phyloP scores from a whole-genome alignment of 2,329 filamentous ascomycete genomes.

The Lachnellula subtilissima region DNA sequence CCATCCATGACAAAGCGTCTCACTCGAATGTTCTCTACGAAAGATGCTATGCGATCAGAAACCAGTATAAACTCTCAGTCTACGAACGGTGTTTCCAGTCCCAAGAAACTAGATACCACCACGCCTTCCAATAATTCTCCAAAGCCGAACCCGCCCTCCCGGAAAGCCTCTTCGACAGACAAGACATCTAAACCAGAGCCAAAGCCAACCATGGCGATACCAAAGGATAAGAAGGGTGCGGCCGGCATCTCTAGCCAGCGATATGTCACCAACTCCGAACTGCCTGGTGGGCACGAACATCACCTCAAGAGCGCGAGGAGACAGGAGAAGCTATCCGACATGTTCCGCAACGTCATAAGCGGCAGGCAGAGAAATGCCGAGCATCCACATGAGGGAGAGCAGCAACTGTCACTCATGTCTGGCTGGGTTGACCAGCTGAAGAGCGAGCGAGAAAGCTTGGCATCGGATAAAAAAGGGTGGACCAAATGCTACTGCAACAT shows the following conservation, averaged over 20 bases:
- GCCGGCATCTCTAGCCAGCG: slow-evolving; percentile 34
- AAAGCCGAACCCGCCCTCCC: slow-evolving; percentile 36
- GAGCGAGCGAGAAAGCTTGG: slow-evolving; percentile 74
- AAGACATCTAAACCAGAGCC: slow-evolving; percentile 33
- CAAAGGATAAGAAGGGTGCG: slow-evolving; percentile 28
- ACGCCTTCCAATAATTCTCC: slow-evolving; percentile 24
- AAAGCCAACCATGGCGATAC: slow-evolving; percentile 21
- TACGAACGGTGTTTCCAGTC: slow-evolving; percentile 28
- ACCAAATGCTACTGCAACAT: slow-evolving; percentile 67
- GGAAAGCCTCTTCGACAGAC: slow-evolving; percentile 42
- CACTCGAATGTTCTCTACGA: slow-evolving; percentile 61
- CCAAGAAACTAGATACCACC: slow-evolving; percentile 24
- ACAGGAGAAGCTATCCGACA: slow-evolving; percentile 90
- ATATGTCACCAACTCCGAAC: slow-evolving; percentile 46
- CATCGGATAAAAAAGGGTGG: slow-evolving; percentile 71
- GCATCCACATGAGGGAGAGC: slow-evolving; percentile 54
- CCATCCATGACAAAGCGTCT: slow-evolving; percentile 59
- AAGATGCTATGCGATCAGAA: slow-evolving; percentile 39
- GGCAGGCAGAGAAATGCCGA: slow-evolving; percentile 76
- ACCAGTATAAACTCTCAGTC: slow-evolving; percentile 18
- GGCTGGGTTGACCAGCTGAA: slow-evolving; percentile 94
- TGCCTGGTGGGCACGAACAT: slow-evolving; percentile 74
- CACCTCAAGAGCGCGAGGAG: slow-evolving; percentile 83
- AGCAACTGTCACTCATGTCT: slow-evolving; percentile 87
- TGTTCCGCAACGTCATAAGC: slow-evolving; percentile 77